Conservation (phyloP, 1,284 basidiomycete genomes). For the Puccinia triticina region DNA sequence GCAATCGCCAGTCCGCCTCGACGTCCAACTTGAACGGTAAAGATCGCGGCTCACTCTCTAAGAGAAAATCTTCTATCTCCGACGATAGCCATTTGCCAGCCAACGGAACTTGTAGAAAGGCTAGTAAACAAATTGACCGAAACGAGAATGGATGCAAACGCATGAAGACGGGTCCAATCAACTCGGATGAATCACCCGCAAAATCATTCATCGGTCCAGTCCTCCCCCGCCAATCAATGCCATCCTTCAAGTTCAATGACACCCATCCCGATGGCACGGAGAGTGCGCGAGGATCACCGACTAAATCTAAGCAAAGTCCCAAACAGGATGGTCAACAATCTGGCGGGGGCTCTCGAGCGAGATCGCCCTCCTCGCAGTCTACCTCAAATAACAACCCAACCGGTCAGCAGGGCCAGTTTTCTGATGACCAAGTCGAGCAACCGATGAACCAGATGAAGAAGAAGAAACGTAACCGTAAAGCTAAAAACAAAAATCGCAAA, state of each 20-base stretch:
- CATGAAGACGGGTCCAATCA: neutral
- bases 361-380: neutral
- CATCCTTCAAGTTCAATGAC: constrained; percentile 1
- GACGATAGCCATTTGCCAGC: neutral
- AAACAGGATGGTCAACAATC: neutral
- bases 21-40: neutral
- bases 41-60: neutral
- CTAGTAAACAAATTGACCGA: neutral
- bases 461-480: constrained; percentile 9
- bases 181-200: neutral
- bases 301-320: neutral
- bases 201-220: constrained; percentile 19
- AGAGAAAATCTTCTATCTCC: constrained; percentile 14
- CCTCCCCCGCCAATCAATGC: neutral
- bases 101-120: neutral
- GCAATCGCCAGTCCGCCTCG: constrained; percentile 21
- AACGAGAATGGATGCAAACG: constrained; percentile 11
- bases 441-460: constrained; percentile 26
- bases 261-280: neutral
- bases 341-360: neutral
- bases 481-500: neutral
- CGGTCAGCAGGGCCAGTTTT: neutral
- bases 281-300: neutral
- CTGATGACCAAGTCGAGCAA: constrained; percentile 4
- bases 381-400: neutral